Percentiles rank a stretch among this genome's conserved stretches.
Evolutionary conservation across 2,329 filamentous ascomycete species (phyloP).

Genomic region (Ceratocystis colombiana): DNA sequence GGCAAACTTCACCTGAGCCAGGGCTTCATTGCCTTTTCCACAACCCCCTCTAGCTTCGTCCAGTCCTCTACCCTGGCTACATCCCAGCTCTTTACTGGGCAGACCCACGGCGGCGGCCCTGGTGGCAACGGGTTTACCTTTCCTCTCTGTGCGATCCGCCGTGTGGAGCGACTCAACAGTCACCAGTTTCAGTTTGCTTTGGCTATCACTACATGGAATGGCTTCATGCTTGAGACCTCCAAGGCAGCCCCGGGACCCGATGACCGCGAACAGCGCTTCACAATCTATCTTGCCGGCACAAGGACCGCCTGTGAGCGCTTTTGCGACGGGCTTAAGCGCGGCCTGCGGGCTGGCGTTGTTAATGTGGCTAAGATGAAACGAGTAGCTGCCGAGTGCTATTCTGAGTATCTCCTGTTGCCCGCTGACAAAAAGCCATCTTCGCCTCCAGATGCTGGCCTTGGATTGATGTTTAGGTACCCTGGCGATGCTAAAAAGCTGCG

Average conservation of each 20-base stretch:
- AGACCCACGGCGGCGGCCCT: conserved; percentile 85
- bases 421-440: conserved; percentile 40
- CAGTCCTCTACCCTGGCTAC: conserved; percentile 67
- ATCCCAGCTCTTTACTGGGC: conserved; percentile 77
- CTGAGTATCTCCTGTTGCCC: conserved; percentile 64
- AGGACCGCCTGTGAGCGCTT: conserved; percentile 86
- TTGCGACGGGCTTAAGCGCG: conserved; percentile 89
- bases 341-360: conserved; percentile 73
- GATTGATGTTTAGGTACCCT: conserved; percentile 86
- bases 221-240: conserved; percentile 47
- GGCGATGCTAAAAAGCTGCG: conserved; percentile 89
- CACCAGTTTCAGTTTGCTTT: conserved; percentile 88
- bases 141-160: conserved; percentile 78
- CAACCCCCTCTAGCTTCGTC: conserved; percentile 77
- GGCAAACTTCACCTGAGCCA: conserved; percentile 92
- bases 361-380: conserved; percentile 75
- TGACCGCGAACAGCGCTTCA: conserved; percentile 67
- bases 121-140: conserved; percentile 94
- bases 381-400: conserved; percentile 79
- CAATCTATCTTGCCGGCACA: conserved; percentile 80
- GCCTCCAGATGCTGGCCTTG: conserved; percentile 79
- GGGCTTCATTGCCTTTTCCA: conserved; percentile 92
- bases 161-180: conserved; percentile 87
- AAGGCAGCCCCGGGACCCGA: conserved; percentile 33
- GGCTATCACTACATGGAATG: conserved; percentile 91